Percentiles rank a stretch among this genome's conserved stretches.
Evolutionary conservation across 2,329 filamentous ascomycete genomes (phyloP).

Genomic region (Penicillium concentricum): DNA sequence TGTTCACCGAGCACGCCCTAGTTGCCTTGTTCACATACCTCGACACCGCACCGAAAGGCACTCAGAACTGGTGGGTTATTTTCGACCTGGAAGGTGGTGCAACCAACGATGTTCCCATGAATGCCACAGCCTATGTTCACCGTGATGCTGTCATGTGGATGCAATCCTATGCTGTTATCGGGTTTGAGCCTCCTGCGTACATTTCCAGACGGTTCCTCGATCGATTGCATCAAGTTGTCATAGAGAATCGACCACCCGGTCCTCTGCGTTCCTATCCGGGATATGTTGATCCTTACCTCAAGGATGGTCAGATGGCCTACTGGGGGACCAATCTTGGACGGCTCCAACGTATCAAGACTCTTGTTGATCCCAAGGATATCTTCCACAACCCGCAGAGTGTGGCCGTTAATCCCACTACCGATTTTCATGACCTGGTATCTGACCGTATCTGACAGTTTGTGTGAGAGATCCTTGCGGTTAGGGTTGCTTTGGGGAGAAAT

Average conservation of each 20-base stretch:
- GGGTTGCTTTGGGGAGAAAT: background rate
- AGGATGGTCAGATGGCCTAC: slow-evolving; percentile 51
- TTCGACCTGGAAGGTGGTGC: slow-evolving; percentile 64
- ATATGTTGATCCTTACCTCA: slow-evolving; percentile 58
- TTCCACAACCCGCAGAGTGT: slow-evolving; percentile 61
- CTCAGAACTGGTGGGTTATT: slow-evolving; percentile 60
- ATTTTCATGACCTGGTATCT: background rate
- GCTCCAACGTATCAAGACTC: slow-evolving; percentile 52
- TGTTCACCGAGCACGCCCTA: slow-evolving; percentile 49
- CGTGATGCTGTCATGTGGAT: slow-evolving; percentile 64
- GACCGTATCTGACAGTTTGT: too few relatives aligned
- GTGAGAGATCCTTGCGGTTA: background rate
- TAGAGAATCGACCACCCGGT: slow-evolving; percentile 34
- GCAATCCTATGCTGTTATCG: slow-evolving; percentile 59
- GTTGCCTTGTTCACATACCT: slow-evolving; percentile 56
- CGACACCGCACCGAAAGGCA: slow-evolving; percentile 50
- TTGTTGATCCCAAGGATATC: slow-evolving; percentile 54
- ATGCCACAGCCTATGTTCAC: slow-evolving; percentile 63
- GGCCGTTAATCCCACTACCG: background rate
- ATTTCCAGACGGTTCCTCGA: slow-evolving; percentile 51
- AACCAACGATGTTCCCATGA: slow-evolving; percentile 54
- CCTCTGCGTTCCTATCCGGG: slow-evolving; percentile 58
- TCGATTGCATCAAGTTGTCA: slow-evolving; percentile 47
- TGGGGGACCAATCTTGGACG: slow-evolving; percentile 54
- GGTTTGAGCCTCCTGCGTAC: slow-evolving; percentile 43